A percentile compares a stretch with the other conserved stretches of the same genome.
Evolutionary conservation across 2,329 filamentous ascomycete species (phyloP).

Genomic region (Leptographium procerum): DNA sequence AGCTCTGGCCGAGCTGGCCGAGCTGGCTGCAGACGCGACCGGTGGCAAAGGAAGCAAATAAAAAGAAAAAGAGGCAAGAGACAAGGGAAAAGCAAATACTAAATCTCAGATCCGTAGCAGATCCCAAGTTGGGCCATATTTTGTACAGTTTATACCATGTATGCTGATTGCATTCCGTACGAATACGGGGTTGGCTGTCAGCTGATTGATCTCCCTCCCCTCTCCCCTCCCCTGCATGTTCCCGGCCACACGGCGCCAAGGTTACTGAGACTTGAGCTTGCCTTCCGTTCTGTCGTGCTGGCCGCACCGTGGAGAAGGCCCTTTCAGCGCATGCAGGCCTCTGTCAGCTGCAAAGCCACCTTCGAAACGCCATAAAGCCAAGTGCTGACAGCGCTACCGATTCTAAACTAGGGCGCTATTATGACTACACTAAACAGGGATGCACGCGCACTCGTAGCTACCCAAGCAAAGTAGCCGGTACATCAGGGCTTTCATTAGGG

Average conservation of each 20-base stretch:
- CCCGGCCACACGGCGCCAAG: not conserved
- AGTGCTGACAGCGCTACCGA: not conserved
- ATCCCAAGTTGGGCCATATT: too few species aligned
- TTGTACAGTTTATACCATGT: too few species aligned
- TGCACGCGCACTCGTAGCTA: not conserved
- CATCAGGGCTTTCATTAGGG: not conserved
- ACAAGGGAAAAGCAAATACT: too few species aligned
- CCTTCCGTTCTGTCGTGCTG: not conserved
- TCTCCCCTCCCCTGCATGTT: not conserved
- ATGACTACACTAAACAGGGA: not conserved
- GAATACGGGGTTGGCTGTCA: not conserved
- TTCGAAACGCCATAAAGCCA: not conserved
- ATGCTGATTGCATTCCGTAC: too few species aligned
- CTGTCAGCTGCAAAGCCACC: not conserved
- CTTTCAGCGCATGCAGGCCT: not conserved
- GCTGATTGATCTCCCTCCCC: too few species aligned
- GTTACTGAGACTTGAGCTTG: too few species aligned
- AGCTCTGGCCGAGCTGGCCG: too few species aligned
- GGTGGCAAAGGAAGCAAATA: not conserved
- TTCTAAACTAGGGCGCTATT: not conserved
- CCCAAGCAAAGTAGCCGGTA: not conserved
- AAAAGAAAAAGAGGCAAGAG: too few species aligned
- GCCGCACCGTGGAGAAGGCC: not conserved
- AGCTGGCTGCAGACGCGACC: not conserved
- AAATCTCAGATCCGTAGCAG: too few species aligned